Evolutionary conservation across 331 rosid genomes (phyloP), one percentile per base, ranked within the genome.

Genomic region (Pyrus hybrid): DNA sequence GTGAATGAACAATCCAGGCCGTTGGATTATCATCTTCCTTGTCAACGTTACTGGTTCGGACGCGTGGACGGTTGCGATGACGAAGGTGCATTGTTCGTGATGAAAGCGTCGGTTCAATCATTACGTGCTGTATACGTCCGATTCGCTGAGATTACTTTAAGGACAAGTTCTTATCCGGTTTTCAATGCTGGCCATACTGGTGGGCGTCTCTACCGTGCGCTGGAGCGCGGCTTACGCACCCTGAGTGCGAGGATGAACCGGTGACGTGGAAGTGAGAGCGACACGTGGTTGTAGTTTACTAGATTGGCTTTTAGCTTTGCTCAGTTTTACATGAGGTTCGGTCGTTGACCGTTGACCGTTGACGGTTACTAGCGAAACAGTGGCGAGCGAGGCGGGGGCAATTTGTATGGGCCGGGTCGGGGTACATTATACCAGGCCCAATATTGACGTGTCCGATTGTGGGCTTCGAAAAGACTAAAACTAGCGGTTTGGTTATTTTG

Each of bases 151-250:
- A 45, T 74, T 29, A 7, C 33, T 74, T 63, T 49, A 21, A 30
- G 73, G 22, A 16, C 20, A 0, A 7, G 21, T 5, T 61, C 77
- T 76, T 53, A 81, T 86, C 93, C 94, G 82, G 69, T 8, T 78
- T 85, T 86, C 41, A 80, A 85, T 87, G 76, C 74, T 70, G 75
- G 83, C 93, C 97, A 69, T 49, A 25, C 67, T 57, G 79, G 86
- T 69, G 86, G 81, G 87, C 81, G 47, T 17, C 68, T 16, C 91
- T 88, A 88, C 73, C 71, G 68, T 85, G 86, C 81, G 86, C 88
- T 80, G 10, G 10, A 0, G 61, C 72, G 82, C 49, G 77, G 21
- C 63, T 74, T 80, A 79, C 89, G 87, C 82, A 47, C 77, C 49
- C 8, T 20, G n/a, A 1, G 28, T 67, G 54, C 35, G 2, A 41